Conservation (phyloP, 2,329 filamentous ascomycete genomes). For the Sarocladium kiliense region DNA sequence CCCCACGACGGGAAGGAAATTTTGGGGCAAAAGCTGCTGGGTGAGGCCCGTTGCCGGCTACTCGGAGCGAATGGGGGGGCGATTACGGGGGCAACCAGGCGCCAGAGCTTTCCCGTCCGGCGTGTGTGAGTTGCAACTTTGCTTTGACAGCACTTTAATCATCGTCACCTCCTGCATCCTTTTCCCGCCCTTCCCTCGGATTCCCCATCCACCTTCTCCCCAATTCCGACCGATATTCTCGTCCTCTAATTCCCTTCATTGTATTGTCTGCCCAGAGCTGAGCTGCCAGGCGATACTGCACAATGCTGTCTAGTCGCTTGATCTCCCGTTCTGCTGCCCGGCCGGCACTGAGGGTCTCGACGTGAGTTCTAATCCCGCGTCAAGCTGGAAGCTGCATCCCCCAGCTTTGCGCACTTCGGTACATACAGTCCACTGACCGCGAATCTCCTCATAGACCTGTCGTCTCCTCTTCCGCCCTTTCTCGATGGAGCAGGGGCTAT, state of each 20-base stretch:
- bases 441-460: slow-evolving; percentile 33
- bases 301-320: slow-evolving; percentile 58
- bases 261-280: slow-evolving; percentile 8
- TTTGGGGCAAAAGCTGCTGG: slow-evolving; percentile 1
- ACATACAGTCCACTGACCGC: slow-evolving; percentile 14
- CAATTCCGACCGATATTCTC: neutral
- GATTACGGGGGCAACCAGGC: slow-evolving; percentile 8
- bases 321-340: slow-evolving; percentile 53
- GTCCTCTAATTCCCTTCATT: neutral
- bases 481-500: slow-evolving; percentile 54
- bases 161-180: slow-evolving; percentile 4
- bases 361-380: slow-evolving; percentile 33
- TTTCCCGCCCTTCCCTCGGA: neutral
- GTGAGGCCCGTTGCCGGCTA: neutral
- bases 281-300: slow-evolving; percentile 22
- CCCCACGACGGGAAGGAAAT: neutral
- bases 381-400: neutral
- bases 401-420: neutral
- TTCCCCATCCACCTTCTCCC: slow-evolving; percentile 9
- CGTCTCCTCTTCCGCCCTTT: slow-evolving; percentile 37
- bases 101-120: neutral
- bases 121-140: neutral
- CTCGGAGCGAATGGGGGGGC: slow-evolving; percentile 3
- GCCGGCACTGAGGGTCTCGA: slow-evolving; percentile 48
- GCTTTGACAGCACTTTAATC: neutral